Evolutionary conservation across 2,329 filamentous ascomycete genomes (phyloP), one percentile per base, ranked within the genome.

Genomic region (Ceratocystiopsis brevicomis): DNA sequence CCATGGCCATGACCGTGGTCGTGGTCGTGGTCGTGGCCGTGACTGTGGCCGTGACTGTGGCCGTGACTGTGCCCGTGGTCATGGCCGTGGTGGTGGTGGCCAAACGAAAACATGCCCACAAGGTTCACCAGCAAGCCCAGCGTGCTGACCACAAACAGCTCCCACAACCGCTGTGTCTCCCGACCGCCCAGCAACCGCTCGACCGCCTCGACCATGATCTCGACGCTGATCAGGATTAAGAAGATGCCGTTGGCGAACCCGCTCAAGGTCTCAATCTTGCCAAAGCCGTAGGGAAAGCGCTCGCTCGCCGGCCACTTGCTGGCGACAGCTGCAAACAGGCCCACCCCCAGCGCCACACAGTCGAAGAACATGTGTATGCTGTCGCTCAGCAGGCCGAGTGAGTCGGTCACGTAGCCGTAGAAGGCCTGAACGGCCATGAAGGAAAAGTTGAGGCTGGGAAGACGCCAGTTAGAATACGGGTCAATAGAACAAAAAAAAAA

Each of bases 301-400:
- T 81, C 70, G 56, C 81, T 94, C 1, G 86, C 81, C 1, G 87
- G 86, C 87, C 90, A 95, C 61, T 96, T 96, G 61, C 84, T 90
- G 67, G 94, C 84, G 6, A 98, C 86, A 2, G 88, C 81, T 25
- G 90, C 90, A 52, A 88, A 80, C 11, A 98, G 67, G 12, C 90
- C 90, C 34, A 98, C 86, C 1, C 83, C 75, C 25, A 98, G 70
- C 17, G 88, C 90, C 34, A 95, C 77, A 52, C 90, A 98, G 61
- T 98, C 90, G 53, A 98, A 96, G 55, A 98, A 88, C 90, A 98
- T 98, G 62, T 98, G 90, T 49, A 98, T 90, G 54, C 87, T 96
- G 60, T 98, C 90, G 51, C 86, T 94, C 16, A 98, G 73, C n/a
- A 98, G 69, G 3, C 90, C 90, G 6, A 98, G 66, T 0, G 90